Evolutionary conservation across 257 asterid genomes (phyloP), one percentile per base, ranked within the genome.

Genomic region (Salvia hispanica): DNA sequence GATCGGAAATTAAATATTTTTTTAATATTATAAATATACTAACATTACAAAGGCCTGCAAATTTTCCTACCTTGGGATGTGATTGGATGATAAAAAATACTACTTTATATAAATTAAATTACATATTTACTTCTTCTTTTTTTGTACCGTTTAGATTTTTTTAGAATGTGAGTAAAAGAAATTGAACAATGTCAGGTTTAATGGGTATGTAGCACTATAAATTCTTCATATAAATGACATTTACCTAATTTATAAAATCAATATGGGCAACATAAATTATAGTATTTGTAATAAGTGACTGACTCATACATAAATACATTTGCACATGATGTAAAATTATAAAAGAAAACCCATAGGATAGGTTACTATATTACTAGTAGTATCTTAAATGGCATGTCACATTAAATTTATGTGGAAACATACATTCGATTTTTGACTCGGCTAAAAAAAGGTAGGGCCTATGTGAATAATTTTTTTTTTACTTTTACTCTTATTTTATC

Each of bases 371-470:
- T n/a, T n/a, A n/a, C n/a, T 43, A 18, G 1, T 25, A 25, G 31
- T 25, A 25, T 25, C 2, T 25, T 68, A 69, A 63, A 75, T 70
- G 52, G 31, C 39, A 0, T 58, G 53, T 31, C 62, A 42, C 72
- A 21, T 18, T 60, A 14, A 59, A 62, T 61, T 55, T 45, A 58
- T 62, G 64, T 74, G 58, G 61, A 9, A 62, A 48, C 68, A 75
- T 56, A 70, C 67, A 48, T 75, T 75, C 59, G 64, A 56, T 55
- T 57, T 40, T 57, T 64, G 68, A 31, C 46, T 40, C 25, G 2
- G 64, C 67, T 21, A 13, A 42, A 70, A 64, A 57, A 39, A 3
- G 8, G 59, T 12, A 44, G 66, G 51, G 8, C 50, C 62, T 46
- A 18, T 13, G 6, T 46, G 18, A 18, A 46, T 18, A 34, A 42